Evolutionary conservation across 768 basidiomycete species (phyloP), one percentile per base, ranked within the genome.

Genomic region (Hysterangium stoloniferum): DNA sequence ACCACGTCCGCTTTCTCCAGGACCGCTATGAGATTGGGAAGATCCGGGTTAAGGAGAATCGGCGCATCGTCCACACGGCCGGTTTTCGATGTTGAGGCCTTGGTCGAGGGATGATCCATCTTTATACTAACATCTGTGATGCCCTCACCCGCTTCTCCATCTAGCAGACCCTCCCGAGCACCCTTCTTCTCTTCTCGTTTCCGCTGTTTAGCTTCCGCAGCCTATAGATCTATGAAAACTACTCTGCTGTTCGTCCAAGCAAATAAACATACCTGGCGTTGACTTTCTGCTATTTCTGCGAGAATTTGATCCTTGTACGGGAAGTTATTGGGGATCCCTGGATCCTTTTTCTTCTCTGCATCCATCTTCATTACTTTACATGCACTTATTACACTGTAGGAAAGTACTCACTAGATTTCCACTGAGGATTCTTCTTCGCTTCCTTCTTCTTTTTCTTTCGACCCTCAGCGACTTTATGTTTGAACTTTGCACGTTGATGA

Each of bases 301-400:
- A 97, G 71, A 56, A 97, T 85, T 66, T 91, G 83, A 60, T 94
- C 93, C 68, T 95, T 97, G 75, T 84, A 93, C 4, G 90, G 92
- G 68, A 92, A 92, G 53, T 80, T 82, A 66, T 86, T 94, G 6
- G 93, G 93, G 57, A 96, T 92, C 38, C 93, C 93, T 27, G 87
- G 90, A 64, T 97, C 93, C 65, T 90, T 93, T 60, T 79, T 75
- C 54, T 82, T 79, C 65, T 86, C 86, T 87, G 49, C 29, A 12
- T 56, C 3, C 35, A 11, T 2, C 11, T 41, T n/a, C 38, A 35
- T 24, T 12, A 19, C 7, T 17, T 2, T 15, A 22, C 12, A 12
- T 31, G 37, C 7, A 45, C n/a, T 20, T 4, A 17, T 11, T 6
- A 4, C 27, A 11, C 11, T 19, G 13, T n/a, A 25, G 2, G 29